phyloP scores from a whole-genome alignment of 305 asterid genomes.

The Solanum chacoense region DNA sequence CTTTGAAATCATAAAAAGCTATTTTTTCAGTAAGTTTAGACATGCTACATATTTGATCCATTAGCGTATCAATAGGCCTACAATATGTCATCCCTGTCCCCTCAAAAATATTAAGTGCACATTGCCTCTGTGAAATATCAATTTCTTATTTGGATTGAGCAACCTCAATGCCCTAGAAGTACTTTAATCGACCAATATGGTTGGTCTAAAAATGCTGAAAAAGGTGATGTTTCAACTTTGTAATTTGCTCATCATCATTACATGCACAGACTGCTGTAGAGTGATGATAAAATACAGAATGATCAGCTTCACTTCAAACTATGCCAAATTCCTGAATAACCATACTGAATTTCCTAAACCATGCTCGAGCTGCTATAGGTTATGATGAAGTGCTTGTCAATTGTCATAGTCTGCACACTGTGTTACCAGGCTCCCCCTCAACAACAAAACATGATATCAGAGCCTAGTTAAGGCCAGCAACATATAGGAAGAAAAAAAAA shows the following conservation, averaged over 20 bases:
- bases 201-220: neutral
- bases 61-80: neutral
- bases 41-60: neutral
- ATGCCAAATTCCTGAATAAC: neutral
- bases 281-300: neutral
- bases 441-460: neutral
- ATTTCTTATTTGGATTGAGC: neutral
- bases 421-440: neutral
- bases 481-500: neutral
- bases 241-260: neutral
- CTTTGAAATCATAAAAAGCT: neutral
- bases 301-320: neutral
- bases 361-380: neutral
- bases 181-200: neutral
- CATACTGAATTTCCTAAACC: neutral
- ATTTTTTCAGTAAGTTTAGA: neutral
- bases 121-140: neutral
- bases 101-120: neutral
- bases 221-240: neutral
- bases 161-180: neutral
- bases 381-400: neutral
- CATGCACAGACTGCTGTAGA: neutral
- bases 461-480: neutral
- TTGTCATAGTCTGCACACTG: neutral
- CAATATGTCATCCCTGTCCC: neutral